Percentiles rank a stretch among this genome's conserved stretches.
Conservation (phyloP, 75 land plant species). For the Gnetum montanum region DNA sequence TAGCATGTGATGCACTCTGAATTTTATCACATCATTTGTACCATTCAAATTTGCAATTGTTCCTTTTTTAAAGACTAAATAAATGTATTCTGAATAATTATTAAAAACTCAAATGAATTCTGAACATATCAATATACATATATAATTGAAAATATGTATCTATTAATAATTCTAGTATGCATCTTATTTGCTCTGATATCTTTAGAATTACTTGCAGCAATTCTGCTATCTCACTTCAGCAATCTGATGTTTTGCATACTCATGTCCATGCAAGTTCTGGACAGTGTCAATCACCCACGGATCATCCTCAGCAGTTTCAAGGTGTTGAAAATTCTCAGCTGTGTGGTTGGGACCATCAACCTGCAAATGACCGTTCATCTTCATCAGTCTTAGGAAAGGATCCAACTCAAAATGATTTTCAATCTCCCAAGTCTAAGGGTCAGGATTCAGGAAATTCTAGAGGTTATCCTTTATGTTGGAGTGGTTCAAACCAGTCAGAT, state of each 20-base stretch:
- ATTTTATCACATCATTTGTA: too few species aligned
- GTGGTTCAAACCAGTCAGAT: constrained; percentile 2
- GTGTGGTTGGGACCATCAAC: constrained; percentile 20
- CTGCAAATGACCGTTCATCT: constrained; percentile 6
- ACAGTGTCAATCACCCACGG: constrained; percentile 8
- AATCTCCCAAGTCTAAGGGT: constrained; percentile 9
- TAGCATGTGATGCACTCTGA: too few species aligned
- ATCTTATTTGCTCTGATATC: neutral
- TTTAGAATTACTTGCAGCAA: constrained; percentile 16
- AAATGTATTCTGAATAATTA: too few species aligned
- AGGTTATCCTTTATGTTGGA: constrained; percentile 18
- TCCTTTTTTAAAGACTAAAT: too few species aligned
- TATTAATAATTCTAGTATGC: too few species aligned
- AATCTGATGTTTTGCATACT: constrained; percentile 17
- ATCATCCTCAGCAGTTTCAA: constrained; percentile 19
- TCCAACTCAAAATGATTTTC: neutral
- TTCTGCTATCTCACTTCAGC: constrained; percentile 39
- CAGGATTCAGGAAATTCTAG: constrained; percentile 6
- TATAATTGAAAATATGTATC: too few species aligned
- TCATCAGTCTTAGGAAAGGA: constrained; percentile 1
- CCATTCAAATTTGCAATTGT: too few species aligned
- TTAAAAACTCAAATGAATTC: too few species aligned
- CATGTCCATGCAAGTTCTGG: constrained; percentile 5
- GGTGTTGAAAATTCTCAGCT: constrained; percentile 16
- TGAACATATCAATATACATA: too few species aligned